Evolutionary conservation across 2,329 filamentous ascomycete species (phyloP).

Genomic region (Teratosphaeria nubilosa): DNA sequence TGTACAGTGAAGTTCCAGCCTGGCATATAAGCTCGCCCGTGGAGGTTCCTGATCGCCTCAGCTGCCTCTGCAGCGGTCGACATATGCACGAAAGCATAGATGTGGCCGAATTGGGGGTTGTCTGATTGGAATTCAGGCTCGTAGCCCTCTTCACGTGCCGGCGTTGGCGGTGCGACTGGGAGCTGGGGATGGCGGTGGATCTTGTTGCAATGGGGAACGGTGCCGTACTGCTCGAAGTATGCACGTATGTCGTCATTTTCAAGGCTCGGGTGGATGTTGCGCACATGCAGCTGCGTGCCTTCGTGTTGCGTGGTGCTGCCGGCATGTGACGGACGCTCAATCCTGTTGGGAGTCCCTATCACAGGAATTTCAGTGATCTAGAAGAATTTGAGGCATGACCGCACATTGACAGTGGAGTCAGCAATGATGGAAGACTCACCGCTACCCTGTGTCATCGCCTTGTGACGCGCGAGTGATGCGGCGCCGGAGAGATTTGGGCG

Average conservation of each 20-base stretch:
- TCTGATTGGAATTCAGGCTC: background rate
- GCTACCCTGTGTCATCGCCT: background rate
- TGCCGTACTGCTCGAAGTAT: background rate
- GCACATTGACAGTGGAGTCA: background rate
- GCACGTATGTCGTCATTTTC: background rate
- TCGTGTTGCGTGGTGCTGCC: background rate
- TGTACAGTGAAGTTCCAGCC: background rate
- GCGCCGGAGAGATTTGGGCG: background rate
- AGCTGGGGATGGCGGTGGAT: background rate
- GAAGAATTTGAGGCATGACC: background rate
- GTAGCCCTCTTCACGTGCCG: background rate
- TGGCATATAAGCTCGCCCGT: background rate
- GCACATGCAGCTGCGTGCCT: background rate
- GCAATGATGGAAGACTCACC: background rate
- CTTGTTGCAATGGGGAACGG: background rate
- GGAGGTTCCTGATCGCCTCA: background rate
- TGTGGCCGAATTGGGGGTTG: background rate
- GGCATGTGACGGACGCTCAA: no score
- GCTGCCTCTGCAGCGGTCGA: background rate
- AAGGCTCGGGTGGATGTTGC: background rate
- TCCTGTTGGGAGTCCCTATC: no score
- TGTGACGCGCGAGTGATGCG: background rate
- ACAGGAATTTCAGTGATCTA: background rate
- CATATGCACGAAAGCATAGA: background rate
- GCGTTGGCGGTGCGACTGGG: background rate